Base-by-base conservation (phyloP, 352 stramenopile species). In the Globisporangium emineosum region DNA sequence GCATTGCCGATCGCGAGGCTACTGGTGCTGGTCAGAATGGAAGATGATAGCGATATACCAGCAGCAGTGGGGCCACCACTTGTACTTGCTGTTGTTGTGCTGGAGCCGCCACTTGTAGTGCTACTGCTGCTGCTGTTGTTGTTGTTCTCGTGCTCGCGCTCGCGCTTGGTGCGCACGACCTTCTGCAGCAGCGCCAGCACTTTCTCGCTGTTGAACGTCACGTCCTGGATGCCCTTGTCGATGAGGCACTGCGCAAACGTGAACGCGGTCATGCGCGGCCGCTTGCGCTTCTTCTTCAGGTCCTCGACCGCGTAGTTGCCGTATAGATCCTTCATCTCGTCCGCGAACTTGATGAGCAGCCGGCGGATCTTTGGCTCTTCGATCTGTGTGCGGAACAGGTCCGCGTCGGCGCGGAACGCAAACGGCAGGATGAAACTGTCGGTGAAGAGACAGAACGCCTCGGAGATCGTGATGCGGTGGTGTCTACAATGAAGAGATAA, bases 351-450 rank as follows among this genome's bases (percentile, higher is more conserved):
- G 68, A 90, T 66, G 1, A 88, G 62, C 40, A 93, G 40, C 0
- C 75, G 73, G 9, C 77, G 81, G 59, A 93, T 86, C 45, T 81
- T 85, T 17, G 77, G 69, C 27, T 88, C 77, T 45, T 93, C 84
- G 12, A 93, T 71, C 68, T 93, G 78, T 66, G 81, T 81, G 6
- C 79, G 77, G 67, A 93, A 93, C 50, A 90, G 58, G 52, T 93
- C 83, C 30, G 77, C 77, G 62, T 93, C 81, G 9, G 75, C 79
- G 49, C 83, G 80, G 71, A 90, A 91, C 7, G 84, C 84, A 33
- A 86, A 91, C 17, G 84, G 80, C 10, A 91, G 59, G 35, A 93
- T 83, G 23, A 78, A 86, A 60, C 87, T 93, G 69, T 90, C 81
- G 2, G 89, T 68, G 35, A 93, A 75, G 43, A 93, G 72, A 55